These are phyloP conservation scores for Tricholoma sp. DNA, from an alignment of 768 basidiomycete species.

Conservation along the genomic window DNA sequence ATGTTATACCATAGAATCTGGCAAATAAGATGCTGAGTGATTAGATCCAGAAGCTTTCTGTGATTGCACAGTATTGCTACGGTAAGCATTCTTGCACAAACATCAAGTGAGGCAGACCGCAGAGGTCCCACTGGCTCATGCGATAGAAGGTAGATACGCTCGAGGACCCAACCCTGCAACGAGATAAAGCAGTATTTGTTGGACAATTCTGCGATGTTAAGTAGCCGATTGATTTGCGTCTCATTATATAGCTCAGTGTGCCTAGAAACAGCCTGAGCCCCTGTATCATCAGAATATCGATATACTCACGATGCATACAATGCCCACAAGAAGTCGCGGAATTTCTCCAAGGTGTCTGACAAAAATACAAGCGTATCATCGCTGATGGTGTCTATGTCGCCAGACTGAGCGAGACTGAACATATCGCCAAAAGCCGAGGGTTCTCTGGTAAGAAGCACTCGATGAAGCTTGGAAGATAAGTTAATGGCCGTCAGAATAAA, in stretches of 20 bases:
- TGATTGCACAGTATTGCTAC: conserved; percentile 49
- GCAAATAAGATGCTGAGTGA: conserved; percentile 45
- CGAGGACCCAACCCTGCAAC: conserved; percentile 39
- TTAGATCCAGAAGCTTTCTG: conserved; percentile 38
- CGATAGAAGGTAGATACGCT: conserved; percentile 32
- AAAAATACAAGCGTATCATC: conserved; percentile 32
- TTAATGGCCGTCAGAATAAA: background rate
- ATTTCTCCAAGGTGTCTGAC: conserved; percentile 38
- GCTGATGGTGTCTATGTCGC: conserved; percentile 18
- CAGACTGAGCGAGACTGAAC: conserved; percentile 29
- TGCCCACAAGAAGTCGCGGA: conserved; percentile 46
- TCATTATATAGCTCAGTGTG: conserved; percentile 33
- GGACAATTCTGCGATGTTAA: conserved; percentile 42
- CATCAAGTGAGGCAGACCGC: conserved; percentile 23
- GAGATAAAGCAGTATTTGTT: conserved; percentile 44
- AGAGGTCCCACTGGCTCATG: conserved; percentile 26
- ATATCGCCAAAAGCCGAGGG: conserved; percentile 39
- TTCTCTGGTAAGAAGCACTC: conserved; percentile 36
- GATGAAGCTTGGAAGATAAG: conserved; percentile 33
- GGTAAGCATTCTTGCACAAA: conserved; percentile 43
- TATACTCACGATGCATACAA: conserved; percentile 40
- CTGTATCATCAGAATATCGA: background rate
- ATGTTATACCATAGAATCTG: conserved; percentile 51
- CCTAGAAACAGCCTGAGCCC: conserved; percentile 14
- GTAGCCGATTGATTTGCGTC: conserved; percentile 33